Conservation (phyloP, 768 basidiomycete genomes). For the Suillus discolor region DNA sequence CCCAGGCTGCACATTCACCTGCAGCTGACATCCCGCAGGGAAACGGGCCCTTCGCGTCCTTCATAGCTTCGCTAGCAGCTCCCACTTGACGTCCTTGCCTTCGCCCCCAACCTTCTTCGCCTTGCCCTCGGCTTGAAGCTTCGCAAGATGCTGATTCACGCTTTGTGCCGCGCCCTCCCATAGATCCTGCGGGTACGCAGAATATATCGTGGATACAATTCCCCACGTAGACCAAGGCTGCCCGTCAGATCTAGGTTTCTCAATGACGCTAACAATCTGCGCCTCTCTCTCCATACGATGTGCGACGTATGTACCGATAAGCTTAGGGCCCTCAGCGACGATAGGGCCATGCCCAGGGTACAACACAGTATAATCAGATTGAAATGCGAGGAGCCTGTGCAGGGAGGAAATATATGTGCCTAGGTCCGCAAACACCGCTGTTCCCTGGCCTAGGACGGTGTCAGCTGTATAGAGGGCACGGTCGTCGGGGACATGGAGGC, state of each 20-base stretch:
- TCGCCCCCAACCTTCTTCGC: conserved; percentile 56
- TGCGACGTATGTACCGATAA: conserved; percentile 71
- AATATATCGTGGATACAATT: conserved; percentile 69
- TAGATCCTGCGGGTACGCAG: conserved; percentile 66
- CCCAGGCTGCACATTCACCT: conserved; percentile 52
- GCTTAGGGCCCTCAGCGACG: conserved; percentile 58
- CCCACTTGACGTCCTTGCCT: conserved; percentile 54
- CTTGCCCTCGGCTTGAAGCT: conserved; percentile 65
- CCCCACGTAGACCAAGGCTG: conserved; percentile 62
- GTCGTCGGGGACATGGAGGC: conserved; percentile 68
- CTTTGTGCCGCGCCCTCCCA: conserved; percentile 74
- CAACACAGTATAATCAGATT: conserved; percentile 51
- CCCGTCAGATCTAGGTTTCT: conserved; percentile 34
- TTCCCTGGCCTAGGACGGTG: conserved; percentile 88
- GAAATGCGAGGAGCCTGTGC: conserved; percentile 48
- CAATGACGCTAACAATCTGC: conserved; percentile 65
- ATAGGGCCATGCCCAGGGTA: conserved; percentile 92
- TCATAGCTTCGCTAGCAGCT: conserved; percentile 21
- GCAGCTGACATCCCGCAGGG: conserved; percentile 71
- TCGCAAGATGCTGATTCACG: conserved; percentile 71
- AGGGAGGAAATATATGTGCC: conserved; percentile 68
- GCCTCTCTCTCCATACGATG: conserved; percentile 83
- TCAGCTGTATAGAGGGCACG: conserved; percentile 86
- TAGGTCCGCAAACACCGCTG: conserved; percentile 87
- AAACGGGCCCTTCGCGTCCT: background rate